Percentiles rank a stretch among this genome's conserved stretches.
These are phyloP conservation scores for Fusarium stilboides DNA, from an alignment of 2,329 filamentous ascomycete species.

Conservation along the genomic window DNA sequence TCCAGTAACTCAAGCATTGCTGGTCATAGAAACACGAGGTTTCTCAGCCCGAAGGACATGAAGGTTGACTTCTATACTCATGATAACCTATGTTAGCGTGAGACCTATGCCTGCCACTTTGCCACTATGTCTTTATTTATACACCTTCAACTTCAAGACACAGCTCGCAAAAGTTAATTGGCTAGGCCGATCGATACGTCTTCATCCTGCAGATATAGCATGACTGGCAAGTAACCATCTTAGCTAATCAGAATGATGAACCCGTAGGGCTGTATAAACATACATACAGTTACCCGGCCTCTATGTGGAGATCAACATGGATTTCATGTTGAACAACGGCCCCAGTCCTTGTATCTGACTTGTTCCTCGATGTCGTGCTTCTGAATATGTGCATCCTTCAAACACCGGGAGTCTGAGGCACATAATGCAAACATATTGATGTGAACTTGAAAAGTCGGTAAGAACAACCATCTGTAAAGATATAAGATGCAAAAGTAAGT, in stretches of 20 bases:
- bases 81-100: background rate
- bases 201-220: background rate
- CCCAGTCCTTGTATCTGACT: background rate
- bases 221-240: background rate
- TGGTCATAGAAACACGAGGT: background rate
- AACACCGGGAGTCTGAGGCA: background rate
- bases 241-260: background rate
- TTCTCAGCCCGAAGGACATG: background rate
- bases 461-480: background rate
- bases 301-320: background rate
- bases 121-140: background rate
- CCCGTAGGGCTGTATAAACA: background rate
- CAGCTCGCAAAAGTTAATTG: background rate
- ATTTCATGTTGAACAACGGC: background rate
- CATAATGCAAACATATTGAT: background rate
- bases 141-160: background rate
- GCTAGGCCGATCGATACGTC: background rate
- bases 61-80: background rate
- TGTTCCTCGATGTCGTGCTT: background rate
- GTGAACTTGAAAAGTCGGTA: conserved; percentile 6
- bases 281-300: background rate
- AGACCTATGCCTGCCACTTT: background rate
- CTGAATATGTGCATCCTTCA: background rate
- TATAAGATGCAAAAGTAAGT: background rate
- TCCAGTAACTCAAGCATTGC: background rate